Conservation (phyloP, 306 rosid genomes). For the Coriaria nepalensis region DNA sequence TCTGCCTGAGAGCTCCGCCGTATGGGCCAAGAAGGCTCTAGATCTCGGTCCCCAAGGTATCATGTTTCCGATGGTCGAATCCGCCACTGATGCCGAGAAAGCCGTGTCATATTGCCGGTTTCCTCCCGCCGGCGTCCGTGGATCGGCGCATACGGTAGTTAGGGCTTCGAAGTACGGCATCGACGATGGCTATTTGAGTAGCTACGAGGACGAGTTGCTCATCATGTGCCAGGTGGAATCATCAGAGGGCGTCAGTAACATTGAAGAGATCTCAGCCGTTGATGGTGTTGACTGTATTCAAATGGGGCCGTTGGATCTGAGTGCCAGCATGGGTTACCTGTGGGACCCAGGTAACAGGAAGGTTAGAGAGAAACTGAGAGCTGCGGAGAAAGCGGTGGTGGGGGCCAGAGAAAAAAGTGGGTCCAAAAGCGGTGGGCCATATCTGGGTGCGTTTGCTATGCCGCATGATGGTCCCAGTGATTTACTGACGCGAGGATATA, state of each 20-base stretch:
- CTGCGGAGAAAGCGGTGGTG: constrained; percentile 47
- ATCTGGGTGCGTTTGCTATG: constrained; percentile 40
- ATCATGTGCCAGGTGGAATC: constrained; percentile 64
- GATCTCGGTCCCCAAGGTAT: constrained; percentile 81
- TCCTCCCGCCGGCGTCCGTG: constrained; percentile 63
- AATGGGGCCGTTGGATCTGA: constrained; percentile 80
- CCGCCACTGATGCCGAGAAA: constrained; percentile 29
- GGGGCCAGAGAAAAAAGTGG: constrained; percentile 7
- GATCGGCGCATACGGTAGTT: constrained; percentile 62
- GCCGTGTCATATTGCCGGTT: constrained; percentile 65
- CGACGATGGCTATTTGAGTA: constrained; percentile 53
- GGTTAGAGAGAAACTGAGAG: constrained; percentile 40
- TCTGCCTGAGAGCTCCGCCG: constrained; percentile 44
- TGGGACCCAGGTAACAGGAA: constrained; percentile 72
- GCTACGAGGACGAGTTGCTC: constrained; percentile 50
- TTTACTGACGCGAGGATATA: constrained; percentile 49
- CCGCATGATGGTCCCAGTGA: constrained; percentile 43
- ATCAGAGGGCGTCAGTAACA: constrained; percentile 32
- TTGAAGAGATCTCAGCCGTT: constrained; percentile 36
- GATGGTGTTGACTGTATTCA: constrained; percentile 79
- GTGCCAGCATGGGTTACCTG: constrained; percentile 62
- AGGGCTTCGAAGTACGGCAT: constrained; percentile 64
- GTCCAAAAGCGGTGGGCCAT: constrained; percentile 27
- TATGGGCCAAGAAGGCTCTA: constrained; percentile 79
- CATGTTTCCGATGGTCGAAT: constrained; percentile 78